Conservation (phyloP, 805 yeast species). For the Torulaspora maleeae region DNA sequence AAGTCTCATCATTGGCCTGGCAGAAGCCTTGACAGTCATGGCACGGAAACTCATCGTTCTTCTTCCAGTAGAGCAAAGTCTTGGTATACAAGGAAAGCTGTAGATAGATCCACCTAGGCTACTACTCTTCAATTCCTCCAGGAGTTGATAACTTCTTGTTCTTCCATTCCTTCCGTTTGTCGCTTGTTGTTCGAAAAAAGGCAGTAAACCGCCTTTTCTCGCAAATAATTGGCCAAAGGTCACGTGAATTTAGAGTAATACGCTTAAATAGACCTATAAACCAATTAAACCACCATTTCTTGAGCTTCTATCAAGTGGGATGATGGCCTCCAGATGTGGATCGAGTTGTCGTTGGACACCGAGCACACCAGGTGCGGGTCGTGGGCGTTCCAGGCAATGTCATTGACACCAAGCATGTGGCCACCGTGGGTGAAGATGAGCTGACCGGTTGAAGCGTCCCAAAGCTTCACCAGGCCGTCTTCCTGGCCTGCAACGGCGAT, state of each 20-base stretch:
- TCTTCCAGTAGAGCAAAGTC: background rate
- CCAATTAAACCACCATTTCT: background rate
- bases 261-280: background rate
- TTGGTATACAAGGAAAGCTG: background rate
- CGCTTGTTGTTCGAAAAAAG: background rate
- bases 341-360: conserved; percentile 77
- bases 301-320: conserved; percentile 30
- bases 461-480: conserved; percentile 57
- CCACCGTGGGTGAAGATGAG: conserved; percentile 72
- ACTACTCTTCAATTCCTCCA: background rate
- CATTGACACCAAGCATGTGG: conserved; percentile 82
- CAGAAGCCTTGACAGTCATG: conserved; percentile 25
- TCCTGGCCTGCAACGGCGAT: conserved; percentile 64
- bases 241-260: conserved; percentile 17
- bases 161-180: background rate
- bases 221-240: conserved; percentile 17
- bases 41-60: conserved; percentile 31
- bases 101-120: background rate
- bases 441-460: conserved; percentile 45
- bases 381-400: conserved; percentile 74
- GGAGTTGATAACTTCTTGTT: background rate
- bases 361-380: conserved; percentile 68
- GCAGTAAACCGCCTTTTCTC: conserved; percentile 8
- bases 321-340: conserved; percentile 82
- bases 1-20: conserved; percentile 24